Base-by-base conservation (phyloP, 305 asterid species). In the Vinca major region DNA sequence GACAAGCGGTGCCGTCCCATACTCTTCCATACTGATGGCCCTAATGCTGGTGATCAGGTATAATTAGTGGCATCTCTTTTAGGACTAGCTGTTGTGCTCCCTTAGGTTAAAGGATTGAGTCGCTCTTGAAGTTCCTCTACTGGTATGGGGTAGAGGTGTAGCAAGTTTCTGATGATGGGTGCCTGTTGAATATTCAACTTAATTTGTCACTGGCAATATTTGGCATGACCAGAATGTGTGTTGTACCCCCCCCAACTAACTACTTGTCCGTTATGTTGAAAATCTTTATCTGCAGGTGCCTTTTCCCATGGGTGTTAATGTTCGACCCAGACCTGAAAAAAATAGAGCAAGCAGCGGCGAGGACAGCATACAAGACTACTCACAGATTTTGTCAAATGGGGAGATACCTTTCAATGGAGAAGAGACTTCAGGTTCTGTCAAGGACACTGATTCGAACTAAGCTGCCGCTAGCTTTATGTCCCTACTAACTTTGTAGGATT, bases 21-120 rank as follows among this genome's bases (percentile, higher is more conserved):
- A 60, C 98, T 94, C 69, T 91, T 94, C 80, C 96, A 86, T 73
- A 89, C 99, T 19, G 97, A 94, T 75, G 99, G 99, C 77, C 99
- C 96, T 20, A 91, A 94, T 80, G 99, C 99, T 37, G 99, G 99
- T 14, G 98, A 91, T 78, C 99, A 94, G 99, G 99, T 94, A 82
- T 62, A 68, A 13, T 41, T 58, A 5, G 8, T 57, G 2, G 44
- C 41, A 33, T 51, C 33, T 65, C 54, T 26, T 20, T 51, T 62
- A 49, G 67, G 14, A 17, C 61, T 50, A 6, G 7, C 54, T 14
- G 3, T 50, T 2, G 1, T 19, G 37, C 21, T 55, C 40, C 62
- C 3, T 55, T 7, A n/a, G 60, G 48, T 49, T 40, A 66, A 37
- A 11, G 39, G 52, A 6, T 17, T 39, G 20, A 62, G 14, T 37